These are phyloP conservation scores for Candida tetrigidarum DNA, from an alignment of 1,139 yeast genomes.

Conservation along the genomic window DNA sequence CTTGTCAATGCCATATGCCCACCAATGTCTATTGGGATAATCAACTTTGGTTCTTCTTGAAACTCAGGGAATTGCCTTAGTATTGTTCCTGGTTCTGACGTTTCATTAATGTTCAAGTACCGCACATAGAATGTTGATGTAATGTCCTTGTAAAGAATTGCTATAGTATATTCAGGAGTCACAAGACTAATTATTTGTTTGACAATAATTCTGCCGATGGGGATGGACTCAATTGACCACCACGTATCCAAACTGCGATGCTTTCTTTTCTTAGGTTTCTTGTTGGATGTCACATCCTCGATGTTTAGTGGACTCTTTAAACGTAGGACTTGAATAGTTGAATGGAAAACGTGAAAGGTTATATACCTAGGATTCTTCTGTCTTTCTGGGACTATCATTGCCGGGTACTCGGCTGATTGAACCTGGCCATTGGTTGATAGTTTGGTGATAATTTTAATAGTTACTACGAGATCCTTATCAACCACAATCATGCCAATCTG, in stretches of 20 bases:
- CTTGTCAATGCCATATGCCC: conserved; percentile 38
- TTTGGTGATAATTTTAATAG: conserved; percentile 13
- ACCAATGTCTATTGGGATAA: conserved; percentile 28
- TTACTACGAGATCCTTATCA: conserved; percentile 9
- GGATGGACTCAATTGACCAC: conserved; percentile 20
- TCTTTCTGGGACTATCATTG: conserved; percentile 25
- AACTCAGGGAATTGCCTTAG: conserved; percentile 39
- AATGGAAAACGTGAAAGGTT: conserved; percentile 34
- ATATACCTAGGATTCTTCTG: conserved; percentile 21
- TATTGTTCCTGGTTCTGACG: conserved; percentile 16
- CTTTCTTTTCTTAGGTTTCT: conserved; percentile 13
- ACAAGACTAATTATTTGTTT: conserved; percentile 25
- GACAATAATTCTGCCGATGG: conserved; percentile 36
- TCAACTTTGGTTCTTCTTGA: conserved; percentile 34
- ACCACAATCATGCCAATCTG: conserved; percentile 11
- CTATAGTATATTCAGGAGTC: conserved; percentile 20
- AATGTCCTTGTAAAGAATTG: conserved; percentile 41
- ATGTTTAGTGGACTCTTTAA: conserved; percentile 8
- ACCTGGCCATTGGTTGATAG: conserved; percentile 35
- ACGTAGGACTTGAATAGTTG: conserved; percentile 29
- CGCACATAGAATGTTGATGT: conserved; percentile 38
- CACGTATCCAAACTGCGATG: conserved; percentile 11
- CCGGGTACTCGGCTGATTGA: conserved; percentile 20
- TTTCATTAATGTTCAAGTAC: conserved; percentile 24
- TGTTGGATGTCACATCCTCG: not conserved